Base-by-base conservation (phyloP, 805 yeast genomes). In the Candida wancherniae region DNA sequence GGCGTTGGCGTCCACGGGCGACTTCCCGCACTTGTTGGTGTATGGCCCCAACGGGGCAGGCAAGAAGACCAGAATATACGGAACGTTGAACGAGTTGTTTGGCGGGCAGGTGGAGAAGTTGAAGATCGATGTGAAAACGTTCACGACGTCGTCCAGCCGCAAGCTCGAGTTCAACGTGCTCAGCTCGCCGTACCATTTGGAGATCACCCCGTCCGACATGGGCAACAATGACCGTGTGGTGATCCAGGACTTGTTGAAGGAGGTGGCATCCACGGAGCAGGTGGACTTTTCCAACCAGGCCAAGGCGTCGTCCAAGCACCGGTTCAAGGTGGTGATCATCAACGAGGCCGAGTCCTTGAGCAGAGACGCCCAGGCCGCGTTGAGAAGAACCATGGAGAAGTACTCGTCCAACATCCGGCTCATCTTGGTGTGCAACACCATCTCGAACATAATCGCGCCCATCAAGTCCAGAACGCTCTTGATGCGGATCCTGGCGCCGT, bases 11-110 rank as follows among this genome's bases (percentile, higher is more conserved):
- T 55, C 71, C 0, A 72, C 84, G 2, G 88, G 87, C 0, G 97
- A 92, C 55, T 80, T 92, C 50, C 99, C 99, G 2, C 98, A 92
- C 62, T 58, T 92, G 27, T 63, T 92, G 16, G 74, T 92, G 3
- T 90, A 90, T 53, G 99, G 99, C 0, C 97, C 98, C 1, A 77
- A 87, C 21, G 99, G 99, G 4, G 85, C 94, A 10, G 99, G 99
- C 36, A 92, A 92, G 55, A 94, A 92, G 64, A 92, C 98, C 7
- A 73, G 98, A 42, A 83, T 87, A 6, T 71, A 86, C 57, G 77
- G 94, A 5, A 69, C 94, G 2, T 60, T 92, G 31, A 69, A 76
- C 34, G 85, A 85, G 44, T 68, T 92, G 20, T 92, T 80, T 50
- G 97, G 97, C 0, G 57, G 82, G 3, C 82, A 81, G 32, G 85